phyloP scores from a whole-genome alignment of 495 filamentous ascomycete species.

The Penicillium mononematosum region DNA sequence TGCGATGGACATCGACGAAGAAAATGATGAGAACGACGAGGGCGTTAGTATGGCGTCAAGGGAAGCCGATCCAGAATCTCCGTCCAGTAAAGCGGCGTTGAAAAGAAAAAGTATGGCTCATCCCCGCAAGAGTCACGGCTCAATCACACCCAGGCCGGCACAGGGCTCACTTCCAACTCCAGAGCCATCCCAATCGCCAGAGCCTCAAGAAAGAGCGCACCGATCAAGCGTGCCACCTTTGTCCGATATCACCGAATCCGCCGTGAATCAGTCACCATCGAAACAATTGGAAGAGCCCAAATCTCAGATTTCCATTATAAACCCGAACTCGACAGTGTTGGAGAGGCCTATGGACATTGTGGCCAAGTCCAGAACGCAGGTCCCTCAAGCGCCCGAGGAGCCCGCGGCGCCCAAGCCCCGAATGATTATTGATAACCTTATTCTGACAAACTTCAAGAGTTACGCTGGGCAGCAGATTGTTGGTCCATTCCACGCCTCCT shows the following conservation, averaged over 20 bases:
- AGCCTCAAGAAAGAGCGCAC: constrained; percentile 49
- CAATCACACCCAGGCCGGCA: constrained; percentile 43
- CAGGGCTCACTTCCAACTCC: constrained; percentile 58
- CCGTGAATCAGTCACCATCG: constrained; percentile 58
- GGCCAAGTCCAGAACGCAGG: constrained; percentile 76
- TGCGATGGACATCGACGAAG: constrained; percentile 17
- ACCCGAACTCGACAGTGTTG: constrained; percentile 67
- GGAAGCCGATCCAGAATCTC: constrained; percentile 56
- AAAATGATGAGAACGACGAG: constrained; percentile 37
- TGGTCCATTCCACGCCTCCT: constrained; percentile 93
- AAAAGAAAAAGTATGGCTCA: constrained; percentile 71
- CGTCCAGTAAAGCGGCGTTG: constrained; percentile 56
- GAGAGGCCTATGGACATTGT: constrained; percentile 95
- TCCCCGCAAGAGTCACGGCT: constrained; percentile 52
- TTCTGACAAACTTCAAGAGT: constrained; percentile 96
- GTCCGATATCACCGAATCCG: constrained; percentile 73
- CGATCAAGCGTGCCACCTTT: constrained; percentile 60
- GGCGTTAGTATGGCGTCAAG: constrained; percentile 40
- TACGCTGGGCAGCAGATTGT: constrained; percentile 95
- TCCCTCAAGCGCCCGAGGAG: constrained; percentile 64
- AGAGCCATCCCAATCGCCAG: constrained; percentile 54
- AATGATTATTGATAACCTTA: constrained; percentile 85
- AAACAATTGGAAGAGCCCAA: constrained; percentile 41
- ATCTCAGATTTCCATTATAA: constrained; percentile 62
- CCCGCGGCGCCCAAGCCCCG: constrained; percentile 71